Evolutionary conservation across 768 basidiomycete genomes (phyloP), one percentile per base, ranked within the genome.

Genomic region (Amanita subjunquillea): DNA sequence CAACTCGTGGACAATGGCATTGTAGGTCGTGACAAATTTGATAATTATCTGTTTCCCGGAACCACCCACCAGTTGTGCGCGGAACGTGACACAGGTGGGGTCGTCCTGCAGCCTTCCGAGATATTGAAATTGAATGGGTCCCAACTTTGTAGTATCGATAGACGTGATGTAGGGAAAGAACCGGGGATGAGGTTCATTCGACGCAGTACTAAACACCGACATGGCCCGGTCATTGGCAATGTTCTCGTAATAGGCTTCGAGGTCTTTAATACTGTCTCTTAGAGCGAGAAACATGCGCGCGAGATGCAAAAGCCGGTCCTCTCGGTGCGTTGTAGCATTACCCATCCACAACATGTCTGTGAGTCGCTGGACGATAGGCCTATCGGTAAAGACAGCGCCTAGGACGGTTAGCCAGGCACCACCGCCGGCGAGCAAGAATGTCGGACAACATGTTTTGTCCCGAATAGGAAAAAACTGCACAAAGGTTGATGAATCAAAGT

Each of bases 341-440:
- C 39, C 58, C 25, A 57, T 48, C 57, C 60, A 62, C 50, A 34
- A 57, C 54, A 61, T 54, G 48, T 60, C 59, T 6, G 56, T 63
- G 34, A 61, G 45, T 22, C 57, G 48, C 57, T 61, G 58, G 12
- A 61, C 56, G 34, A 63, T 58, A 37, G 58, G 9, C 42, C 49
- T 59, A 50, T 61, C 56, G 25, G 57, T 61, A 53, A 59, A 54
- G 13, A 62, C 57, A 27, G 12, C 41, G 27, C 43, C 29, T 7
- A 51, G 41, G 12, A 51, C 29, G 2, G 40, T 27, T n/a, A 51
- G 22, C 50, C 50, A 51, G 30, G 50, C 25, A 6, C 50, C 69
- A 10, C 63, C 66, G 3, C 59, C 51, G 20, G 62, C 61, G 41
- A 71, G 42, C 23, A 72, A 20, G 41, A 72, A 67, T 17, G 59